Percentiles rank a stretch among this genome's conserved stretches.
phyloP scores from a whole-genome alignment of 495 filamentous ascomycete genomes.

The Penicillium bialowiezense region DNA sequence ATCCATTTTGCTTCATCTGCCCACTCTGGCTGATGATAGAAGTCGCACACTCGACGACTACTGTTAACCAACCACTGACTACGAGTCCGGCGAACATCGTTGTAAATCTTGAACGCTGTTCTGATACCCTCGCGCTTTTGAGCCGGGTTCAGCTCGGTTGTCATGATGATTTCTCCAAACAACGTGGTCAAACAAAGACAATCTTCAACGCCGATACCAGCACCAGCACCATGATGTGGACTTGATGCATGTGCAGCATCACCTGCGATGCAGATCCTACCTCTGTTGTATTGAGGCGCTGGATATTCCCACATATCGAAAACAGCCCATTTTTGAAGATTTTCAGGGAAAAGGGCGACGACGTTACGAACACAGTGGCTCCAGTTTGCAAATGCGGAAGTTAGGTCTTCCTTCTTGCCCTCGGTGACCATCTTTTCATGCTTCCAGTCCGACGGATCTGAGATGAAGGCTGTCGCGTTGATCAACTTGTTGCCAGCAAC shows the following conservation, averaged over 20 bases:
- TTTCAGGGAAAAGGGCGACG: slow-evolving; percentile 38
- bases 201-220: slow-evolving; percentile 55
- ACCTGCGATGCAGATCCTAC: slow-evolving; percentile 44
- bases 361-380: slow-evolving; percentile 33
- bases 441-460: slow-evolving; percentile 39
- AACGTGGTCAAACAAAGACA: slow-evolving; percentile 20
- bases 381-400: slow-evolving; percentile 34
- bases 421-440: slow-evolving; percentile 18
- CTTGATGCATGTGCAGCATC: slow-evolving; percentile 45
- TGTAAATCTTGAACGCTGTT: neutral
- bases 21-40: slow-evolving; percentile 18
- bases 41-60: slow-evolving; percentile 15
- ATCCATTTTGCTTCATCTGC: slow-evolving; percentile 5
- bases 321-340: slow-evolving; percentile 53
- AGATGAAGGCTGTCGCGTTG: slow-evolving; percentile 49
- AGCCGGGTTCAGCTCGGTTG: neutral
- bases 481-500: slow-evolving; percentile 33
- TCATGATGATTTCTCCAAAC: neutral
- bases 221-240: slow-evolving; percentile 54
- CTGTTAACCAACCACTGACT: slow-evolving; percentile 16
- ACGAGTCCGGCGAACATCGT: neutral
- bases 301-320: slow-evolving; percentile 51
- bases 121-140: neutral
- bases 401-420: slow-evolving; percentile 20
- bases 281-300: slow-evolving; percentile 33